Percentiles rank a stretch among this genome's conserved stretches.
phyloP scores from a whole-genome alignment of 169 alveolate species.

The Hammondia hammondi region DNA sequence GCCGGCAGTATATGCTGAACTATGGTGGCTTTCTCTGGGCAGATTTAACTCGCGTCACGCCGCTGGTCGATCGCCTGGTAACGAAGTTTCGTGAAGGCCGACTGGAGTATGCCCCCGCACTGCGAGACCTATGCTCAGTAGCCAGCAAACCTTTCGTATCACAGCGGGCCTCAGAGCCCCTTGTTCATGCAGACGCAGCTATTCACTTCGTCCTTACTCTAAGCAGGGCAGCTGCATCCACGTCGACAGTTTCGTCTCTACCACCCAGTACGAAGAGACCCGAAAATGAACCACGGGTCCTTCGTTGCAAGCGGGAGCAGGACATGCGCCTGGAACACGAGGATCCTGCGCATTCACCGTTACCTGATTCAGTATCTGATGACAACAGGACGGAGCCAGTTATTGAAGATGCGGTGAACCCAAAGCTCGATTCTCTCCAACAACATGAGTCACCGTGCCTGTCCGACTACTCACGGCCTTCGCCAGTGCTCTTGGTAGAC shows the following conservation, averaged over 20 bases:
- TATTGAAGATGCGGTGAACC: too few species aligned
- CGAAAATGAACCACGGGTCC: background rate
- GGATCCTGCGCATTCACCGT: too few species aligned
- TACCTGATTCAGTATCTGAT: too few species aligned
- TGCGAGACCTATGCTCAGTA: background rate
- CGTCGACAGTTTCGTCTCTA: too few species aligned
- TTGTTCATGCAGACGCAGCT: slow-evolving; percentile 7
- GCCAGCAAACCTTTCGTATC: slow-evolving; percentile 25
- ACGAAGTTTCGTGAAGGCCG: background rate
- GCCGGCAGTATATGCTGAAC: slow-evolving; percentile 14
- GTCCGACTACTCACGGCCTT: too few species aligned
- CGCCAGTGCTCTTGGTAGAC: too few species aligned
- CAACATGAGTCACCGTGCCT: too few species aligned
- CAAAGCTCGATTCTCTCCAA: too few species aligned
- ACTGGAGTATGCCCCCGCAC: background rate
- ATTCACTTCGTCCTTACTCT: background rate
- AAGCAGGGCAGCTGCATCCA: background rate
- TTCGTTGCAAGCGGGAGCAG: background rate
- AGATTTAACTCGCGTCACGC: background rate
- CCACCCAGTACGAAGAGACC: background rate
- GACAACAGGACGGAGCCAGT: too few species aligned
- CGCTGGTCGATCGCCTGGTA: background rate
- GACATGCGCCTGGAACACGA: too few species aligned
- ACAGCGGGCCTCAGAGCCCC: slow-evolving; percentile 13
- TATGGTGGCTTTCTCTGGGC: slow-evolving; percentile 5